Conservation (phyloP, 2,329 filamentous ascomycete species). For the Paracoccidioides lutzii region DNA sequence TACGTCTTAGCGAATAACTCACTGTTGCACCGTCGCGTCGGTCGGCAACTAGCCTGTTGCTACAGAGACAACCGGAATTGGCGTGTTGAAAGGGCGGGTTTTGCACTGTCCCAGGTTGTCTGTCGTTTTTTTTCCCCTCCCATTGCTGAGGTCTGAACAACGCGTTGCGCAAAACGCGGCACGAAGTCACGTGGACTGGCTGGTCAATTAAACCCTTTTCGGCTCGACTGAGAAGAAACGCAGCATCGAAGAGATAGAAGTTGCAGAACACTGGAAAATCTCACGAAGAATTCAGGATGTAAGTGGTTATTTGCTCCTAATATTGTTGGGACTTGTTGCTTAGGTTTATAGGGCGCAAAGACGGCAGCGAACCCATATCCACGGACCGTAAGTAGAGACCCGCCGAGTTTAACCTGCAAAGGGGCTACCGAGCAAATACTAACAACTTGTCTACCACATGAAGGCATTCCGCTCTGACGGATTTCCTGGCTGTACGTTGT, state of each 20-base stretch:
- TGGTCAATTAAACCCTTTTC: conserved; percentile 8
- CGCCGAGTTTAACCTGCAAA: neutral
- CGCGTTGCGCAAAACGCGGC: conserved; percentile 10
- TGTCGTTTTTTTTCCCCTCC: no score
- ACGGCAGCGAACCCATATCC: conserved; percentile 1
- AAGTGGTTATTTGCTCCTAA: neutral
- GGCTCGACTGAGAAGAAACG: neutral
- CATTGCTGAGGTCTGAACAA: conserved; percentile 6
- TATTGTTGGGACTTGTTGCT: neutral
- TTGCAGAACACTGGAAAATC: neutral
- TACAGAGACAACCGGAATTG: neutral
- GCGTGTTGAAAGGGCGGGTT: neutral
- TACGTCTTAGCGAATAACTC: neutral
- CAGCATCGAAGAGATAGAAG: neutral
- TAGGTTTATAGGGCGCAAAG: conserved; percentile 1
- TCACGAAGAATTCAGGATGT: conserved; percentile 1
- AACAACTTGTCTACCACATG: neutral
- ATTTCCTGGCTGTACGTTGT: conserved; percentile 50
- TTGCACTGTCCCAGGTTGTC: no score
- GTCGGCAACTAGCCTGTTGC: neutral
- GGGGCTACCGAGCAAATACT: neutral
- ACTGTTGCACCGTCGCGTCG: neutral
- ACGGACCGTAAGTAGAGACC: conserved; percentile 31
- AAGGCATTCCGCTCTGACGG: conserved; percentile 53
- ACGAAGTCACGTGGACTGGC: conserved; percentile 10